Evolutionary conservation across 169 alveolate species (phyloP).

Genomic region (Eimeria zaria): DNA sequence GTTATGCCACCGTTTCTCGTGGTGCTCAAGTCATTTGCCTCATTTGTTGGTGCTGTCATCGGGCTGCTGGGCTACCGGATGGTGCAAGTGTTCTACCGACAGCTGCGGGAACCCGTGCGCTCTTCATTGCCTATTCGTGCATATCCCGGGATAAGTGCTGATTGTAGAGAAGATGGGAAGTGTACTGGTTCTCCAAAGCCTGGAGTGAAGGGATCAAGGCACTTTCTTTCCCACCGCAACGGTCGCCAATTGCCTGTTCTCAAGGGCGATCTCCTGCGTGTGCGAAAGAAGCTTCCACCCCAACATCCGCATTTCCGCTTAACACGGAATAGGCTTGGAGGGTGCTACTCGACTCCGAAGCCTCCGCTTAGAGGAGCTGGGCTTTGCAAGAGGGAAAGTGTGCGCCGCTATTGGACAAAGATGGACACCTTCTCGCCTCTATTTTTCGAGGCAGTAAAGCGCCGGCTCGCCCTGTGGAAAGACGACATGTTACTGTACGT

Average conservation of each 20-base stretch:
- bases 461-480: conserved; percentile 41
- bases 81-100: conserved; percentile 30
- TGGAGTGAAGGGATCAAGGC: background rate
- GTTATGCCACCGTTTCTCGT: conserved; percentile 21
- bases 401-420: conserved; percentile 65
- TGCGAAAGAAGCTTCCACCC: background rate
- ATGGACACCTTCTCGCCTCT: conserved; percentile 21
- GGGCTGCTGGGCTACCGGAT: conserved; percentile 43
- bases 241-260: background rate
- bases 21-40: conserved; percentile 7
- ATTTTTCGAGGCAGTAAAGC: conserved; percentile 26
- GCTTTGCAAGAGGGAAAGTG: background rate
- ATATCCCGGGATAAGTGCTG: background rate
- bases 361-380: background rate
- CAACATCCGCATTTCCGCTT: background rate
- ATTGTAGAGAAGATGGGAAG: background rate
- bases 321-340: background rate
- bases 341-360: background rate
- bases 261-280: background rate
- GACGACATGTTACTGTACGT: conserved; percentile 36
- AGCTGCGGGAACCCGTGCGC: conserved; percentile 29
- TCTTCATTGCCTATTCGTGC: background rate
- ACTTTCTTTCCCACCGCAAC: conserved; percentile 2
- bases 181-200: background rate
- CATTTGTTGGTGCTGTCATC: background rate